Evolutionary conservation across 78 protist species (phyloP), one percentile per base, ranked within the genome.

Genomic region (Dictyostelium citrinum): DNA sequence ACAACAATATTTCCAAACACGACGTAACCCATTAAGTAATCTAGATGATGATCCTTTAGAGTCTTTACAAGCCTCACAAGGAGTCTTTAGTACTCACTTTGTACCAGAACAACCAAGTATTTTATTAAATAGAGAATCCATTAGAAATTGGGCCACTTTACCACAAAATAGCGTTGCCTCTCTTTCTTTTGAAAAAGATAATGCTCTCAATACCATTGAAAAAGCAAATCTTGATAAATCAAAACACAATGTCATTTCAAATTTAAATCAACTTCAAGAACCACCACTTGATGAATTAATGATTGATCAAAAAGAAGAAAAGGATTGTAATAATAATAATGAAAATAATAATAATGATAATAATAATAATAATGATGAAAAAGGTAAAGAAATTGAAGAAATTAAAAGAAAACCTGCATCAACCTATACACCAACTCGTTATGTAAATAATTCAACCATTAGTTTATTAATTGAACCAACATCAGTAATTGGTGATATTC

Each of bases 401-500:
- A 60, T 60, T 60, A n/a, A 22, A 64, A 64, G 72, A 64, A 75
- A 43, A 41, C 29, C 81, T 41, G 5, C 80, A 39, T 17, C 82
- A 9, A 31, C 39, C 16, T 10, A 29, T n/a, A 10, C 43, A 2
- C 43, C 43, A 55, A 49, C 41, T 22, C 68, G 61, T 55, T 55
- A 35, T 24, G 60, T 55, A 45, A 80, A 80, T 35, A 80, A 80
- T 22, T 80, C 74, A 17, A 80, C 84, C n/a, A 33, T 80, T 14
- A 58, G 61, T 55, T 58, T 80, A n/a, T 5, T 8, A 24, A 3
- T 80, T 33, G 51, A 49, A 20, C 82, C 82, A 77, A 77, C 41
- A 11, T 35, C 72, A 3, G 9, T 64, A 27, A 64, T 64, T 64
- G 72, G 72, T 27, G 39, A 64, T 11, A 64, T 80, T 2, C 12